Conservation (phyloP, 768 basidiomycete genomes). For the Rickenella mellea region DNA sequence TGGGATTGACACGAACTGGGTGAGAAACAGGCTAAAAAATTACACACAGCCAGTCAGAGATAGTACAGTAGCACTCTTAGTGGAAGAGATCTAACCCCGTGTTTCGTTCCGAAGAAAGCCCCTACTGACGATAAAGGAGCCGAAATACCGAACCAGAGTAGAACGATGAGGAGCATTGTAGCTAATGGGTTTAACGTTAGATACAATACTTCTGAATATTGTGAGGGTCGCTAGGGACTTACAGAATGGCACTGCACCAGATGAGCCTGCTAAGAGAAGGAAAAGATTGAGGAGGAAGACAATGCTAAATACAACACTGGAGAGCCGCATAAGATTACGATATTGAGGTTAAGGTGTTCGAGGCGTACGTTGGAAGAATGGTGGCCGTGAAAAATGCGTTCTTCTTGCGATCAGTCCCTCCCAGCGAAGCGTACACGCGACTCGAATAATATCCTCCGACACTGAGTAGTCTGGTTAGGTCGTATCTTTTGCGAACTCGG, state of each 20-base stretch:
- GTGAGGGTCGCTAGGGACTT: slow-evolving; percentile 11
- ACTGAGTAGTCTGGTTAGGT: too few relatives aligned
- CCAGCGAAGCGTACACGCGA: slow-evolving; percentile 70
- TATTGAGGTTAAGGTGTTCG: slow-evolving; percentile 1
- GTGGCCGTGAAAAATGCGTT: slow-evolving; percentile 86
- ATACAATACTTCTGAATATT: slow-evolving; percentile 1
- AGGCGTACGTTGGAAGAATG: slow-evolving; percentile 69
- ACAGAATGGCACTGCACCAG: slow-evolving; percentile 96
- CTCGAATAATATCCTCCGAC: slow-evolving; percentile 86
- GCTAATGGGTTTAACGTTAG: slow-evolving; percentile 28
- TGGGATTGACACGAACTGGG: slow-evolving; percentile 84
- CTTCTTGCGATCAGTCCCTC: slow-evolving; percentile 68
- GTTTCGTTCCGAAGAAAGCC: slow-evolving; percentile 76
- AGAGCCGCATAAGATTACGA: slow-evolving; percentile 5
- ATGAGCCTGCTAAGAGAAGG: slow-evolving; percentile 75
- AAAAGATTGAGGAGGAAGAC: slow-evolving; percentile 91
- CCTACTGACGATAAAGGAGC: slow-evolving; percentile 83
- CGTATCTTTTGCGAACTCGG: neutral
- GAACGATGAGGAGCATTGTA: slow-evolving; percentile 75
- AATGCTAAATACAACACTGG: slow-evolving; percentile 69
- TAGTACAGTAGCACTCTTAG: slow-evolving; percentile 1
- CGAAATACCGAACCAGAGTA: slow-evolving; percentile 91
- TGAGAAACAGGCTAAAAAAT: slow-evolving; percentile 51
- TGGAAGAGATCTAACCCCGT: slow-evolving; percentile 84
- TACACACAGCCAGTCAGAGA: slow-evolving; percentile 7